phyloP scores from a whole-genome alignment of 805 yeast species.

The Metschnikowia chrysomelidarum region DNA sequence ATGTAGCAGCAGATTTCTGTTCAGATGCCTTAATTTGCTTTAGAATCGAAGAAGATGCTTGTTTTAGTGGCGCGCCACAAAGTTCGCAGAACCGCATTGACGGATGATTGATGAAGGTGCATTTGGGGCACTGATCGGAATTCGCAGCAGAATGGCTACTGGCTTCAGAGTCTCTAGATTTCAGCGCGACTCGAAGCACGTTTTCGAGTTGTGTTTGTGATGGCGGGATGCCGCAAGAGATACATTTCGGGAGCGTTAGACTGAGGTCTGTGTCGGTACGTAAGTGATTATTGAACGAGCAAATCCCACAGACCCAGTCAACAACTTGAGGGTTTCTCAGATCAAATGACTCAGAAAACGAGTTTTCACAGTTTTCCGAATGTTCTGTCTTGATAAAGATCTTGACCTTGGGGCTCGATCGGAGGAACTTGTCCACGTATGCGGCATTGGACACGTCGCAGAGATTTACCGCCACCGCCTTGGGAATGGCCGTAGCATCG shows the following conservation, averaged over 20 bases:
- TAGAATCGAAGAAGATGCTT: slow-evolving; percentile 7
- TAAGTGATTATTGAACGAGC: slow-evolving; percentile 62
- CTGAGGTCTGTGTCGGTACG: slow-evolving; percentile 18
- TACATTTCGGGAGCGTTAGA: slow-evolving; percentile 32
- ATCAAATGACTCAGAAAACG: too few species aligned
- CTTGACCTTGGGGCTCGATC: slow-evolving; percentile 76
- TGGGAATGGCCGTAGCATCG: slow-evolving; percentile 45
- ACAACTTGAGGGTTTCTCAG: slow-evolving; percentile 7
- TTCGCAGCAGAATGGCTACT: slow-evolving; percentile 1
- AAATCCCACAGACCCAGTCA: slow-evolving; percentile 87
- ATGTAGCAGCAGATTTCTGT: slow-evolving; percentile 1
- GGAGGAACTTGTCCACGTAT: slow-evolving; percentile 55
- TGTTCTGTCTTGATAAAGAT: slow-evolving; percentile 20
- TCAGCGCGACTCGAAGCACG: neutral
- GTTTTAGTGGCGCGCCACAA: slow-evolving; percentile 57
- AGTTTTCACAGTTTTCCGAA: too few species aligned
- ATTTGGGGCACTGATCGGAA: slow-evolving; percentile 46
- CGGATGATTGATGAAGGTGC: slow-evolving; percentile 85
- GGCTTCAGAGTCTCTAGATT: slow-evolving; percentile 2
- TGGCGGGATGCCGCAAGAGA: slow-evolving; percentile 38
- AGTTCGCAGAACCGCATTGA: slow-evolving; percentile 77
- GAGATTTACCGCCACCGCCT: slow-evolving; percentile 50
- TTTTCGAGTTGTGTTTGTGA: slow-evolving; percentile 11
- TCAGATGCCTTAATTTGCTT: slow-evolving; percentile 10
- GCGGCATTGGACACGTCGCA: slow-evolving; percentile 40